Evolutionary conservation across 1,284 basidiomycete genomes (phyloP), one percentile per base, ranked within the genome.

Genomic region (Ganoderma multipileum): DNA sequence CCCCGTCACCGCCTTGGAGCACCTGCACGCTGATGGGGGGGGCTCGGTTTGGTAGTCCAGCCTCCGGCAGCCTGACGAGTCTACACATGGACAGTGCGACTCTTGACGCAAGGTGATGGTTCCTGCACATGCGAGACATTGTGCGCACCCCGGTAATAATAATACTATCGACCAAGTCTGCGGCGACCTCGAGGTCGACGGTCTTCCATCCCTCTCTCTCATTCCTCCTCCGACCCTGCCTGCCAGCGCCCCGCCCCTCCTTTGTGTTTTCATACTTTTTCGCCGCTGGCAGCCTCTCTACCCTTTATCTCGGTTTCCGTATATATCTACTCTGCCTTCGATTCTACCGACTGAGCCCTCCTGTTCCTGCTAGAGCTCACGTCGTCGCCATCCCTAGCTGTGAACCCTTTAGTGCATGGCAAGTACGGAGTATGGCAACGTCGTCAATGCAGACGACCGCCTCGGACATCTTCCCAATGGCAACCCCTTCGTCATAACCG

Each of bases 391-490:
- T 47, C 44, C 44, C 18, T n/a, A 16, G 11, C 28, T 11, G 23
- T 52, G 12, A 28, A 52, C 23, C 14, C 50, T 33, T 33, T 26
- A 16, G 14, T 33, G 11, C 6, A 55, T 55, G 52, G 28, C 52
- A 33, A 55, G 52, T 38, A 60, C 60, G 36, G 44, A 63, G 4
- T 59, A 67, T 58, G 62, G 54, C 62, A 50, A 61, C 36, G 47
- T 57, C 39, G 68, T 64, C 59, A 70, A 58, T 11, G 39, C 63
- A 20, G 68, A 67, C 52, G 70, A 68, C 23, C 44, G 66, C 26
- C 63, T 68, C 39, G 54, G 58, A 0, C 47, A 47, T 23, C 61
- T 72, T 36, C 71, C 67, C 14, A 63, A 72, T 23, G 68, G 69
- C 59, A 36, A 64, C 7, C 14, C 23, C 2, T 70, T 72, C 41